phyloP scores from a whole-genome alignment of 352 stramenopile species.

The Pythium chondricola region DNA sequence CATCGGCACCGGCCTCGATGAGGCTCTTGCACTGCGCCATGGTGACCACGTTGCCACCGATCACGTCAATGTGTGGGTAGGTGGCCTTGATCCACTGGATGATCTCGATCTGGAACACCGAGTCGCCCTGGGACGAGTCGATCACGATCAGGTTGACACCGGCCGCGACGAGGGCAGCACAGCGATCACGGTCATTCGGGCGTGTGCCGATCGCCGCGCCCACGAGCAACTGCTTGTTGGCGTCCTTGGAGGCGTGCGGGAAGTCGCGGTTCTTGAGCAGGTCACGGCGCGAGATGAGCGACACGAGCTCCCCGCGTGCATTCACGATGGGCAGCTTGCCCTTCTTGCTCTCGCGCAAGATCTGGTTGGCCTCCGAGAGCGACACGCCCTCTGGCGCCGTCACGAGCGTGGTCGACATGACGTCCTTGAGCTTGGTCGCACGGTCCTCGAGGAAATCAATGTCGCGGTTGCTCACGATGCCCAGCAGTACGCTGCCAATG shows the following conservation, averaged over 20 bases:
- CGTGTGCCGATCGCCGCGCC: slow-evolving; percentile 98
- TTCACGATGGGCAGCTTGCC: slow-evolving; percentile 99
- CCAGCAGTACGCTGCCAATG: slow-evolving; percentile 95
- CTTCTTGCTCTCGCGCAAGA: slow-evolving; percentile 98
- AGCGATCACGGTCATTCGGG: slow-evolving; percentile 94
- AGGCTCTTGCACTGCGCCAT: slow-evolving; percentile 96
- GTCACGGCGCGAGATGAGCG: slow-evolving; percentile 97
- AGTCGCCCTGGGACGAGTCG: slow-evolving; percentile 99
- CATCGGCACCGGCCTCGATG: slow-evolving; percentile 98
- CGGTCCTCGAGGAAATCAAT: slow-evolving; percentile 98
- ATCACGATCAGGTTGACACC: slow-evolving; percentile 99
- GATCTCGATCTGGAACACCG: slow-evolving; percentile 87
- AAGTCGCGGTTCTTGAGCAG: slow-evolving; percentile 98
- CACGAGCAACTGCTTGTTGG: slow-evolving; percentile 98
- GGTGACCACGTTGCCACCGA: slow-evolving; percentile 99
- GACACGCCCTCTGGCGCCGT: slow-evolving; percentile 93
- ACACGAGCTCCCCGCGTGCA: slow-evolving; percentile 95
- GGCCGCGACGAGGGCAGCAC: slow-evolving; percentile 86
- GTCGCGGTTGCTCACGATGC: slow-evolving; percentile 99
- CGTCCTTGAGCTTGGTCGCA: slow-evolving; percentile 71
- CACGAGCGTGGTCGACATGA: slow-evolving; percentile 90
- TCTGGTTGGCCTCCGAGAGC: slow-evolving; percentile 96
- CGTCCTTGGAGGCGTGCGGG: slow-evolving; percentile 95
- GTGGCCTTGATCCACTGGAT: slow-evolving; percentile 95
- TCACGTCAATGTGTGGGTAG: slow-evolving; percentile 95